These are phyloP conservation scores for Alternaria metachromatica DNA, from an alignment of 2,329 filamentous ascomycete species.

Conservation along the genomic window DNA sequence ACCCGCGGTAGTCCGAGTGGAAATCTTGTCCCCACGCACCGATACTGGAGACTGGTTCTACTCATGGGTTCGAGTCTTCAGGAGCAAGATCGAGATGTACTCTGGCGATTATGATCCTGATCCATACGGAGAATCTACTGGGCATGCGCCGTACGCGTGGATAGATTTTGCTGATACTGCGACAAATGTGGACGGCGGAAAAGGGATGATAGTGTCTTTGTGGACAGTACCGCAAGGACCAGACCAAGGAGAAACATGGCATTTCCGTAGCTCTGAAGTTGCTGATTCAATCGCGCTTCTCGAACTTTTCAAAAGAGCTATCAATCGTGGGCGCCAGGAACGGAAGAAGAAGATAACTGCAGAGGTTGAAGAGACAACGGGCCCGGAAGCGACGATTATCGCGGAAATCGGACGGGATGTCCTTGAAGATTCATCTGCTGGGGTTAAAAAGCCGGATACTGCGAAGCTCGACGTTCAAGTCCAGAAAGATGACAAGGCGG, in stretches of 20 bases:
- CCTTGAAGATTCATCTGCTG: not conserved
- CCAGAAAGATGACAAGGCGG: not conserved
- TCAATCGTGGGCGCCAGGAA: not conserved
- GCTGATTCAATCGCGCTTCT: conserved; percentile 7
- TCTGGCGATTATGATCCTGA: too few relatives aligned
- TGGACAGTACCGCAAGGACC: not conserved
- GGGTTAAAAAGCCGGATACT: not conserved
- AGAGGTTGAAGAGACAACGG: not conserved
- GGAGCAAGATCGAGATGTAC: not conserved
- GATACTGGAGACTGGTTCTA: not conserved
- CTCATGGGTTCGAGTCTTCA: not conserved
- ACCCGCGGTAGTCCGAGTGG: conserved; percentile 14
- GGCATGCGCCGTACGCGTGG: not conserved
- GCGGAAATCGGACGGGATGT: fast-evolving
- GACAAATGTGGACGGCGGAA: not conserved
- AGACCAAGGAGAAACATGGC: not conserved
- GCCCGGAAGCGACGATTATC: not conserved
- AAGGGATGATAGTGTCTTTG: not conserved
- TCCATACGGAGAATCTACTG: not conserved
- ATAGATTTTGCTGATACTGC: not conserved
- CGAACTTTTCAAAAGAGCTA: conserved; percentile 4
- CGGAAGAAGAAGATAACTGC: not conserved
- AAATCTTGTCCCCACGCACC: conserved; percentile 5
- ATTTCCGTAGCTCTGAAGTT: conserved; percentile 3
- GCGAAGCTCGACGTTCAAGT: not conserved